Conservation (phyloP, 208 protist species). For the Porcisia hertigi region DNA sequence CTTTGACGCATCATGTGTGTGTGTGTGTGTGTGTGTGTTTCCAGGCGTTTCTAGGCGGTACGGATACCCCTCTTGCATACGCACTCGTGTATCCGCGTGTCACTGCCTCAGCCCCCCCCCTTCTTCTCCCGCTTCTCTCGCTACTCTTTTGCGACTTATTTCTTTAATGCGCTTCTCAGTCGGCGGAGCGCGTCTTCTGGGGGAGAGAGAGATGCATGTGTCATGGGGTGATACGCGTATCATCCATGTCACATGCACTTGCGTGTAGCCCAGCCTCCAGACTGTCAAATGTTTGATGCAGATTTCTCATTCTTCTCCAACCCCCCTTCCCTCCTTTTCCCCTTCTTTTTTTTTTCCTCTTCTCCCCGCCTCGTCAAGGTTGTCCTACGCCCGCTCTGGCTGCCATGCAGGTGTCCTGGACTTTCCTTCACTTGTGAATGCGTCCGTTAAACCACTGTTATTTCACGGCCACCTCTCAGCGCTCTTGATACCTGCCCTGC, state of each 20-base stretch:
- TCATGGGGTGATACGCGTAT: no score
- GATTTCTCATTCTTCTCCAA: not conserved
- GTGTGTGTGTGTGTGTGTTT: conserved; percentile 11
- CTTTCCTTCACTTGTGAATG: not conserved
- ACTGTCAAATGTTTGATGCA: not conserved
- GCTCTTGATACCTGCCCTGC: not conserved
- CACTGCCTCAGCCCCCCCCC: not conserved
- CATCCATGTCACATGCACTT: no score
- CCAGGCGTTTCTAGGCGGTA: not conserved
- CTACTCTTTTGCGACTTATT: not conserved
- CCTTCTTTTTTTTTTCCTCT: not conserved
- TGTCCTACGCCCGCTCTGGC: not conserved
- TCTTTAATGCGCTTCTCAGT: not conserved
- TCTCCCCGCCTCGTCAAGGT: not conserved
- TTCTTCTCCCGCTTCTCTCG: not conserved
- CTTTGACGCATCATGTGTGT: not conserved
- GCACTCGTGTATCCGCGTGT: not conserved
- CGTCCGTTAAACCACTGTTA: not conserved
- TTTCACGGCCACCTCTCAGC: not conserved
- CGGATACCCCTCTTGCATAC: not conserved
- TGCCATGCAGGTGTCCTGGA: not conserved
- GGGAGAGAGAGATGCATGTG: not conserved
- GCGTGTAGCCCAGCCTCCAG: not conserved
- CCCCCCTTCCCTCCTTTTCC: not conserved
- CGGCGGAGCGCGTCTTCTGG: not conserved